Conservation (phyloP, 2,329 filamentous ascomycete species). For the Rasamsonia emersonii region DNA sequence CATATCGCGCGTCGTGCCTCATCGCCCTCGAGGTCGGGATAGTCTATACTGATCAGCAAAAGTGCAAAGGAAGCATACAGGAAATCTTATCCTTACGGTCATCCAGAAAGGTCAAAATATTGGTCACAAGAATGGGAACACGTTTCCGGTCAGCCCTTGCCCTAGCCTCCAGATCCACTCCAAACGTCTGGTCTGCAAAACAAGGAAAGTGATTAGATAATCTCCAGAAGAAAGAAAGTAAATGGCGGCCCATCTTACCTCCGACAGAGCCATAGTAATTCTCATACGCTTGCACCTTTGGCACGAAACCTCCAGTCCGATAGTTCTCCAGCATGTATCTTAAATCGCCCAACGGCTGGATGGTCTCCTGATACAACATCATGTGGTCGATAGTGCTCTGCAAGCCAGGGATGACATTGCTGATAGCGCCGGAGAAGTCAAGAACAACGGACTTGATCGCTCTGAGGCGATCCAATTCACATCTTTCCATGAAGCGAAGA, state of each 20-base stretch:
- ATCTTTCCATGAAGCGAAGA: conserved; percentile 92
- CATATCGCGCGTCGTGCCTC: conserved; percentile 87
- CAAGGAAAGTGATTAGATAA: conserved; percentile 9
- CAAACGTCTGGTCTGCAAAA: conserved; percentile 75
- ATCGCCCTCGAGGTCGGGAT: conserved; percentile 94
- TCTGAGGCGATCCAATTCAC: conserved; percentile 90
- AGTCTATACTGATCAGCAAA: conserved; percentile 44
- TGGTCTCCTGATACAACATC: conserved; percentile 98
- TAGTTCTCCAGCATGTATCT: conserved; percentile 95
- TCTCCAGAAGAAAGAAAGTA: background rate
- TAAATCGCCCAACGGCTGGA: conserved; percentile 85
- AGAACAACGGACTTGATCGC: conserved; percentile 97
- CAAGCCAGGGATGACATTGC: conserved; percentile 93
- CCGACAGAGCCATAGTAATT: conserved; percentile 99
- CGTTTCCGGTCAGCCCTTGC: conserved; percentile 91
- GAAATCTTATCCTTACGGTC: conserved; percentile 59
- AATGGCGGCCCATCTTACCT: too few species aligned
- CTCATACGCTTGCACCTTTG: conserved; percentile 86
- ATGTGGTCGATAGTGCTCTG: conserved; percentile 96
- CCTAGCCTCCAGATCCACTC: conserved; percentile 92
- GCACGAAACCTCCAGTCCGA: conserved; percentile 84
- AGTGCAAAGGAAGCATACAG: conserved; percentile 3
- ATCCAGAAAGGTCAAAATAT: conserved; percentile 88
- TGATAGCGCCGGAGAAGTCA: conserved; percentile 93
- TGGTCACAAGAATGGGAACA: conserved; percentile 85